Percentiles rank a stretch among this genome's conserved stretches.
Evolutionary conservation across 2,329 filamentous ascomycete species (phyloP).

Genomic region (Chalaropsis ovoidea): DNA sequence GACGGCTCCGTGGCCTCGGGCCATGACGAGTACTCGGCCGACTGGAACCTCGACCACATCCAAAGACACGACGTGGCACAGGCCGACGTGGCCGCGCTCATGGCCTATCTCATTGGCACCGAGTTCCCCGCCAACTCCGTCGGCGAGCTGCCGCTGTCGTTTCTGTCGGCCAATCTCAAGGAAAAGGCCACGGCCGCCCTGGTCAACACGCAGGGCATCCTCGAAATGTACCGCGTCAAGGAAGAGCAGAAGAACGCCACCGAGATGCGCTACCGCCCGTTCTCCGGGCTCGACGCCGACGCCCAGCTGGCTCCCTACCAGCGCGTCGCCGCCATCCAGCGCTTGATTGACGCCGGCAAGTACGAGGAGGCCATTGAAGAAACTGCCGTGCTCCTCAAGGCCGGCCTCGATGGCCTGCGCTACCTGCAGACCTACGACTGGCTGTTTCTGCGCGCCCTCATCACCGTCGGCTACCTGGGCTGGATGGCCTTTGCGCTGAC

Average conservation of each 20-base stretch:
- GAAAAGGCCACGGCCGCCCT: constrained; percentile 78
- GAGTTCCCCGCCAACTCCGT: constrained; percentile 95
- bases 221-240: constrained; percentile 95
- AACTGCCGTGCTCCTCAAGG: constrained; percentile 64
- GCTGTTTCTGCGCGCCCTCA: constrained; percentile 81
- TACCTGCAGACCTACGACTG: constrained; percentile 98
- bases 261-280: constrained; percentile 69
- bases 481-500: constrained; percentile 92
- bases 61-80: constrained; percentile 85
- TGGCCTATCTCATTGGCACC: constrained; percentile 81
- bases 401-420: constrained; percentile 70
- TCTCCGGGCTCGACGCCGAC: constrained; percentile 54
- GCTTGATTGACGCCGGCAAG: constrained; percentile 54
- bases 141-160: constrained; percentile 78
- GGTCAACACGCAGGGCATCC: constrained; percentile 72
- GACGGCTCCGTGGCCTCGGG: constrained; percentile 53
- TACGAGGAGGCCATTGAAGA: constrained; percentile 70
- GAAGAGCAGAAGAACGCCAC: constrained; percentile 70
- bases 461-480: constrained; percentile 83
- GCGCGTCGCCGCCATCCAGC: constrained; percentile 57
- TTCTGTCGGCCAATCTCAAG: constrained; percentile 57
- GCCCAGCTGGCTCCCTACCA: constrained; percentile 50
- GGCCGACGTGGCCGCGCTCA: constrained; percentile 86
- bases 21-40: constrained; percentile 82
- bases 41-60: constrained; percentile 75